These are phyloP conservation scores for Xylariaceae sp. DNA, from an alignment of 2,329 filamentous ascomycete genomes.

Conservation along the genomic window DNA sequence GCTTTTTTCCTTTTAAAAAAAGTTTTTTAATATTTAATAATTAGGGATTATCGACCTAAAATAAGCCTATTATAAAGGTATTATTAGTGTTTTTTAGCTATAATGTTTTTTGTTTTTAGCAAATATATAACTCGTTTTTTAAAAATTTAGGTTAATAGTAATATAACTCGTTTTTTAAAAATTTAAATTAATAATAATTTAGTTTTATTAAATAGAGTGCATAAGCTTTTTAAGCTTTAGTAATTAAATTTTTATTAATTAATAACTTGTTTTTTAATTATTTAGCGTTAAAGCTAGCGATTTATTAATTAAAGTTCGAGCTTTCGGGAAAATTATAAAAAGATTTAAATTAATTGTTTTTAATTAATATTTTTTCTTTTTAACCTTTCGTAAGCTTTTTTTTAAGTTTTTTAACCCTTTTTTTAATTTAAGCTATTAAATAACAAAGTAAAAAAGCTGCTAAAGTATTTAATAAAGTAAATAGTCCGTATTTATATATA, in stretches of 20 bases:
- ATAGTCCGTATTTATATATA: neutral
- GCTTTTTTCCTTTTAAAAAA: neutral
- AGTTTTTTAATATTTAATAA: neutral
- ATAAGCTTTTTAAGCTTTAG: no score
- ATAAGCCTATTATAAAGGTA: no score
- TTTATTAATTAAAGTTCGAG: neutral
- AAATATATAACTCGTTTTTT: no score
- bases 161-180: neutral
- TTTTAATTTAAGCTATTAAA: neutral
- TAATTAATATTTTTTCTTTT: neutral
- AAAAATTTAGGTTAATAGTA: no score
- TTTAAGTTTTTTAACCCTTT: no score
- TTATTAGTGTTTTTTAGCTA: no score
- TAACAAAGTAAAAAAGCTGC: neutral
- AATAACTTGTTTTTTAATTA: neutral
- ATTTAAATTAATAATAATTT: neutral
- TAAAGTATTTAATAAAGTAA: neutral
- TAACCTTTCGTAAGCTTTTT: neutral
- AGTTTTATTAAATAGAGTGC: neutral
- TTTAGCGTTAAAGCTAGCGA: neutral
- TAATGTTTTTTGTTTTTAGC: no score
- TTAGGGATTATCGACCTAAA: neutral
- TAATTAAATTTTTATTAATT: no score
- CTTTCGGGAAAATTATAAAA: neutral
- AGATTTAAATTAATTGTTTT: neutral